Evolutionary conservation across 1,139 yeast species (phyloP).

Genomic region (Protomyces inouyei): DNA sequence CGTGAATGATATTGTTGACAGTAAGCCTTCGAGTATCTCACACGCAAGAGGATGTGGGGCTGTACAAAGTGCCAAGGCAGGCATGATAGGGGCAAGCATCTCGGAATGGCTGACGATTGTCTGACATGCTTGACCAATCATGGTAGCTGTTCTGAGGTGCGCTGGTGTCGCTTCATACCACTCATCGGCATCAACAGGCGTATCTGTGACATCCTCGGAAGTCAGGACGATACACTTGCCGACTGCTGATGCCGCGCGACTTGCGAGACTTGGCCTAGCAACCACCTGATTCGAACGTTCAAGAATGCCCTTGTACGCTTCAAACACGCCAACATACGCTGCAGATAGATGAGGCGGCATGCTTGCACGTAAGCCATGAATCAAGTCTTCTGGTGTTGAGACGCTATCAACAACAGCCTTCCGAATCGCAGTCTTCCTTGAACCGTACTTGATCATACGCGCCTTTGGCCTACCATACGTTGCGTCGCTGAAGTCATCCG

Average conservation of each 20-base stretch:
- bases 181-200: constrained; percentile 14
- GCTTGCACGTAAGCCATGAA: background rate
- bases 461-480: background rate
- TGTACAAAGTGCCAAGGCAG: constrained; percentile 5
- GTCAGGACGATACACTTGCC: constrained; percentile 20
- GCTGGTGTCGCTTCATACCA: constrained; percentile 24
- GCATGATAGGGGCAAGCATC: constrained; percentile 5
- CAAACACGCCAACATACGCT: constrained; percentile 19
- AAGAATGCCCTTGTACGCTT: constrained; percentile 15
- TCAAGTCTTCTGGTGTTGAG: background rate
- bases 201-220: background rate
- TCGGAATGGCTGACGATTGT: background rate
- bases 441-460: constrained; percentile 10
- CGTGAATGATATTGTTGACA: background rate
- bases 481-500: background rate
- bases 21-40: background rate
- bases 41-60: constrained; percentile 1
- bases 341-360: constrained; percentile 7
- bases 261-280: constrained; percentile 3
- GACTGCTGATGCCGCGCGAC: constrained; percentile 12
- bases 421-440: background rate
- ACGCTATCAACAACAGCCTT: background rate
- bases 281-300: background rate
- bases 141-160: constrained; percentile 1
- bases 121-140: constrained; percentile 23